A percentile compares a stretch with the other conserved stretches of the same genome.
These are phyloP conservation scores for Agastache rugosa DNA, from an alignment of 257 asterid genomes.

Conservation along the genomic window DNA sequence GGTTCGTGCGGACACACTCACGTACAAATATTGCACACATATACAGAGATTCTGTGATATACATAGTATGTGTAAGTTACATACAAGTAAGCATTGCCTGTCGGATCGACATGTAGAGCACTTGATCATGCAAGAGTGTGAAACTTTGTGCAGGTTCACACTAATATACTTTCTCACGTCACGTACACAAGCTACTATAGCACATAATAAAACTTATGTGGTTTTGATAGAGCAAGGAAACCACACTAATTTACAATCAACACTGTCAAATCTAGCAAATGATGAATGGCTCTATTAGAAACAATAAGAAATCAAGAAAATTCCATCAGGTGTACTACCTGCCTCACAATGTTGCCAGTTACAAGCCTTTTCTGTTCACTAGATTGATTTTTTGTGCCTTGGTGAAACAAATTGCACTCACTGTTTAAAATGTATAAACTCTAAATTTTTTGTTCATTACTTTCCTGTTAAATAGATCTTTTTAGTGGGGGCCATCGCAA, in stretches of 20 bases:
- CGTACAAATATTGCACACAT: background rate
- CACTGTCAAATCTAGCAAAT: background rate
- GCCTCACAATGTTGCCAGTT: background rate
- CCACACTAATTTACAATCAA: background rate
- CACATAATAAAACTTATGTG: background rate
- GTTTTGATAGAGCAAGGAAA: background rate
- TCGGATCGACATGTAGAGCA: background rate
- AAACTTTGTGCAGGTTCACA: background rate
- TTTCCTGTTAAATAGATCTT: conserved; percentile 55
- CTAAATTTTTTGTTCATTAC: conserved; percentile 12
- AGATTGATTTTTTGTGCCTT: conserved; percentile 18
- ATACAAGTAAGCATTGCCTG: background rate
- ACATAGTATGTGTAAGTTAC: background rate
- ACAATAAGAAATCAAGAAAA: background rate
- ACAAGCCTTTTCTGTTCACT: conserved; percentile 23
- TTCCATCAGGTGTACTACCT: background rate
- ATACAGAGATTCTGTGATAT: background rate
- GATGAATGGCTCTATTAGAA: background rate
- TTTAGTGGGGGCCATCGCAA: conserved; percentile 83
- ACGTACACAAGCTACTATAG: background rate
- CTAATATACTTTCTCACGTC: background rate
- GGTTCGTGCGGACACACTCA: background rate
- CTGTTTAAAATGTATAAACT: background rate
- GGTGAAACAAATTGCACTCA: conserved; percentile 22
- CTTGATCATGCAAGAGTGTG: background rate